Base-by-base conservation (phyloP, 2,329 filamentous ascomycete species). In the Aspergillus sp. region DNA sequence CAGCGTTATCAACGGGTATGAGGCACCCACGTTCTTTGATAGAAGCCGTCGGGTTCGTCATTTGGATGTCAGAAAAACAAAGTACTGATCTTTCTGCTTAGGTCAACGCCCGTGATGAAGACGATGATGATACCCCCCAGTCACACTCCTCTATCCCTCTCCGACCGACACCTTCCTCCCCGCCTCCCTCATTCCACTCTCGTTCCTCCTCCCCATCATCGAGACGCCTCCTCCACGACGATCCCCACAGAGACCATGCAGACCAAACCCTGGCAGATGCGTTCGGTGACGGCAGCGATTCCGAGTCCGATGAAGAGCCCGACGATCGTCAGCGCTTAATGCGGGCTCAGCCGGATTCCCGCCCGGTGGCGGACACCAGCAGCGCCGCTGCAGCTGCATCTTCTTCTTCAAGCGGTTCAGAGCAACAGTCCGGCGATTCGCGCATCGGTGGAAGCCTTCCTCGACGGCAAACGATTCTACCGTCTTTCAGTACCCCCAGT, bases 261-360 rank as follows among this genome's bases (percentile, higher is more conserved):
- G 88, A 97, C 70, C 84, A 90, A 63, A 89, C 91, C n/a, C 85
- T 99, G 13, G 91, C 91, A 68, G 94, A 98, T 74, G 92, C 95
- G 0, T 99, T 99, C 76, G 94, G 92, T 73, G 87, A 90, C 71
- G 90, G 90, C 67, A 90, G 89, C 63, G 91, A 89, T 63, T 84
- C 82, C 38, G 89, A 90, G 64, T 88, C 84, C 58, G 86, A 87
- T 63, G 81, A 91, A 69, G 89, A 90, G 61, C 82, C 85, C 60
- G 91, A 96, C 74, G 92, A 97, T 76, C 86, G 92, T 68, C 91
- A 95, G 78, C 87, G 93, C 66, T 79, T 98, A 70, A 93, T 97
- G 81, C 88, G 91, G 67, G 87, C 87, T 68, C 88, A 81, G 63
- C 79, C 72, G 60, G 71, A 71, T 63, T 60, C 58, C 62, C 71